A percentile compares a stretch with the other conserved stretches of the same genome.
These are phyloP conservation scores for Globisporangium nagaii DNA, from an alignment of 352 stramenopile genomes.

Conservation along the genomic window DNA sequence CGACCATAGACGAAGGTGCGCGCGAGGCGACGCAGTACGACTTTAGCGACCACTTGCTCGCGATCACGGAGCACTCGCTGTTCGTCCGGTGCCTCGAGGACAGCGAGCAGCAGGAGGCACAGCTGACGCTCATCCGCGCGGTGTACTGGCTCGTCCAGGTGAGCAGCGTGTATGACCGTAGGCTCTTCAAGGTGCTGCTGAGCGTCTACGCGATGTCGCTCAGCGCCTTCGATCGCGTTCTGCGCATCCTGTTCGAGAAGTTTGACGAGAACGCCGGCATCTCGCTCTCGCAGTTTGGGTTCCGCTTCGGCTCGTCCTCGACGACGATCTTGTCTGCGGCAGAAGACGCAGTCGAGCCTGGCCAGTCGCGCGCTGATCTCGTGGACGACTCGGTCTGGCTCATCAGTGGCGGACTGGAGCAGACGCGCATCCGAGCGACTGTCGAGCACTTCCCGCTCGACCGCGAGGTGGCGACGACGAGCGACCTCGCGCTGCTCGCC, in stretches of 20 bases:
- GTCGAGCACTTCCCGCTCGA: conserved; percentile 69
- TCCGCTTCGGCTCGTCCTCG: conserved; percentile 62
- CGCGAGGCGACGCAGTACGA: conserved; percentile 18
- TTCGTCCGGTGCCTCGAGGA: conserved; percentile 24
- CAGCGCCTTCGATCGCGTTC: conserved; percentile 41
- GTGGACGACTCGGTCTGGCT: conserved; percentile 68
- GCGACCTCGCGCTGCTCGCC: conserved; percentile 24
- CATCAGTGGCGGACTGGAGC: conserved; percentile 57
- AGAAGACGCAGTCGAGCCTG: conserved; percentile 1
- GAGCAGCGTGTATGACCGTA: conserved; percentile 33
- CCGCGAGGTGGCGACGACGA: conserved; percentile 23
- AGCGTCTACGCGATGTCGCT: conserved; percentile 67
- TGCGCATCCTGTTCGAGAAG: conserved; percentile 50
- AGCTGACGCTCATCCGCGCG: conserved; percentile 32
- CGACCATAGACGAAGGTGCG: conserved; percentile 9
- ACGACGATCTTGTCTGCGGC: conserved; percentile 19
- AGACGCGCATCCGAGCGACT: conserved; percentile 51
- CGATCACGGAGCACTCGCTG: conserved; percentile 19
- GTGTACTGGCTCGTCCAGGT: conserved; percentile 35
- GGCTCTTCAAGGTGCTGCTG: conserved; percentile 58
- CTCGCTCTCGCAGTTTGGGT: conserved; percentile 43
- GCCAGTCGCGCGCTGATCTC: conserved; percentile 28
- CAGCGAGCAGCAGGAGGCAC: conserved; percentile 6
- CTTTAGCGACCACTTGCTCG: conserved; percentile 30
- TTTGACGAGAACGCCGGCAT: conserved; percentile 42